Base-by-base conservation (phyloP, 2,329 filamentous ascomycete species). In the Ascosphaera apis region DNA sequence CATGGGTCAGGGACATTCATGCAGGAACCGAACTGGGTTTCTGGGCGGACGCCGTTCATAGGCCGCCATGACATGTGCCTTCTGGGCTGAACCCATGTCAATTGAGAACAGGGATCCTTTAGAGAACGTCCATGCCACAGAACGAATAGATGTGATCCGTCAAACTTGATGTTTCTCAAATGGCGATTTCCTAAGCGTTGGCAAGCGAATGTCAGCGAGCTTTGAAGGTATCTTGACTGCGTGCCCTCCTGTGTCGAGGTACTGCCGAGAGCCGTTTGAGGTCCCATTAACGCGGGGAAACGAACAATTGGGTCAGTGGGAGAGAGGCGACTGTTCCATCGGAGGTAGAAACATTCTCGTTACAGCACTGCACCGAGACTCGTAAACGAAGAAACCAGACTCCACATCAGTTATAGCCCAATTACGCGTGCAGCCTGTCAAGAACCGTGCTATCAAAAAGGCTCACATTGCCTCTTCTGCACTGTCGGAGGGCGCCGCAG, bases 141-240 rank as follows among this genome's bases (percentile, higher is more conserved):
- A 11, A 6, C 27, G 21, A 13, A 30, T 3, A 30, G 27, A 12
- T 30, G 27, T 12, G 27, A 13, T 11, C 27, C 27, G n/a, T 30
- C 27, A 30, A 30, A 13, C 5, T 6, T 13, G 5, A 30, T 30
- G 27, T 30, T 30, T 30, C 27, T n/a, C n/a, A 30, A 11, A 30
- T 30, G 27, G n/a, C 27, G 27, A 21, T 9, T 21, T 21, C 19
- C 19, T 21, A 54, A 40, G 47, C 51, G 28, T 41, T 58, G 33
- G 43, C 44, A 21, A 9, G 19, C 19, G 19, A 21, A 21, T 21
- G 19, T 4, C 19, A 9, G 19, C 19, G 4, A 21, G 19, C 19
- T 21, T 21, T 21, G 19, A 4, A 9, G 9, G 19, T 21, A 9
- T 21, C 9, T n/a, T 30, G 27, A 30, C 27, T 12, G 27, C 27